Percentiles rank a stretch among this genome's conserved stretches.
Evolutionary conservation across 2,329 filamentous ascomycete genomes (phyloP).

Genomic region (Ophiostoma piceae): DNA sequence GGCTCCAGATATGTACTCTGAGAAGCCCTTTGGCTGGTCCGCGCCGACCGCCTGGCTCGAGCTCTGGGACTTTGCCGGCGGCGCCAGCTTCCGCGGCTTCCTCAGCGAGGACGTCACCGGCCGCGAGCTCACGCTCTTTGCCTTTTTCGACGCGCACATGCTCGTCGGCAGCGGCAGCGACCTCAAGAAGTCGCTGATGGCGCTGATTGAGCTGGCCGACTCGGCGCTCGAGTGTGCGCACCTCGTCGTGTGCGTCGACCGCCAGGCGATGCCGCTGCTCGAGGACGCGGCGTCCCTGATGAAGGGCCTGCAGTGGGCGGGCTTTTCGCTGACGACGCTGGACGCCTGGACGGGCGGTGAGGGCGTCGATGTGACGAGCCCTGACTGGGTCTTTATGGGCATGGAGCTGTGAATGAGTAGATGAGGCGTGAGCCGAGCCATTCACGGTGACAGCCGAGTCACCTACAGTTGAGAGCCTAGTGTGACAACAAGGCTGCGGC

Average conservation of each 20-base stretch:
- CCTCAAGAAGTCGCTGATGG: slow-evolving; percentile 86
- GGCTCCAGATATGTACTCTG: background rate
- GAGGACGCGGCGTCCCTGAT: slow-evolving; percentile 60
- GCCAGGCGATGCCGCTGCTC: slow-evolving; percentile 47
- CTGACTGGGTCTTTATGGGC: slow-evolving; percentile 77
- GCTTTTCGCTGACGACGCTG: slow-evolving; percentile 77
- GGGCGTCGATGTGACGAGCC: slow-evolving; percentile 49
- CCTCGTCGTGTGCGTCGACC: slow-evolving; percentile 77
- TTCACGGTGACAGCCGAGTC: no score
- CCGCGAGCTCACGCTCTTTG: slow-evolving; percentile 59
- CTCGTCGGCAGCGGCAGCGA: slow-evolving; percentile 60
- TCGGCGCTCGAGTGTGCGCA: slow-evolving; percentile 69
- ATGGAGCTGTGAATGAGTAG: slow-evolving; percentile 66
- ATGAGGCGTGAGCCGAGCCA: background rate
- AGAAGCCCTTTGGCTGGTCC: slow-evolving; percentile 35
- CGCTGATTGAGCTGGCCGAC: slow-evolving; percentile 81
- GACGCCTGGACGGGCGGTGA: slow-evolving; percentile 64
- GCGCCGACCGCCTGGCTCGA: slow-evolving; percentile 59
- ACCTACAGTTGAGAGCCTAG: no score
- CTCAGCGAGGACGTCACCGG: slow-evolving; percentile 57
- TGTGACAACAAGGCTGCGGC: no score
- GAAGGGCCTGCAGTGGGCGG: slow-evolving; percentile 87
- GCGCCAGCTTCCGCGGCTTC: slow-evolving; percentile 81
- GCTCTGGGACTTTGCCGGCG: slow-evolving; percentile 80
- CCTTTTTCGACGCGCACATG: slow-evolving; percentile 70